Conservation (phyloP, 202 grass and related monocot genomes). For the Panicum virgatum region DNA sequence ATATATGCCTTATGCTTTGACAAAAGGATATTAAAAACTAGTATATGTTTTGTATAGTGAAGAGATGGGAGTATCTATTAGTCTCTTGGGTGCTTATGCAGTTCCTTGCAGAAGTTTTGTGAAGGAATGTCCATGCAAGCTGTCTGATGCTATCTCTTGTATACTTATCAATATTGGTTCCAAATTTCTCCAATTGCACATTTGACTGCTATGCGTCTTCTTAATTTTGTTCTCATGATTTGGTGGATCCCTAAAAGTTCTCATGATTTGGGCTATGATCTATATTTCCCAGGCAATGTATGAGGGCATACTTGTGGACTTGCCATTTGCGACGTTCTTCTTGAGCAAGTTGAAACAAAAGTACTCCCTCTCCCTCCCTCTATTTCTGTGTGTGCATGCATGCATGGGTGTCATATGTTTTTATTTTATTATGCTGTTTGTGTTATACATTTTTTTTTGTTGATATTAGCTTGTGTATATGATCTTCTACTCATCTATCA, state of each 20-base stretch:
- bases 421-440: constrained; percentile 29
- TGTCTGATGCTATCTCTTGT: constrained; percentile 17
- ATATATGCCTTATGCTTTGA: background rate
- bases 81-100: background rate
- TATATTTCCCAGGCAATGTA: constrained; percentile 79
- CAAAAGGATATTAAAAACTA: background rate
- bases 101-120: background rate
- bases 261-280: constrained; percentile 11
- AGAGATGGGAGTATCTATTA: background rate
- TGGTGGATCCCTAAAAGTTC: background rate
- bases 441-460: constrained; percentile 26
- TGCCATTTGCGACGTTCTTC: constrained; percentile 98
- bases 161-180: constrained; percentile 3
- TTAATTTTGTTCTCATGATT: background rate
- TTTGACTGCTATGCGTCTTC: background rate
- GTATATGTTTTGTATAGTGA: background rate
- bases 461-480: constrained; percentile 13
- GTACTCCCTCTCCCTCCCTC: constrained; percentile 33
- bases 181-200: constrained; percentile 1
- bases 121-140: background rate
- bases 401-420: background rate
- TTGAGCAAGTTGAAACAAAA: constrained; percentile 96
- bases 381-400: no score
- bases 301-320: constrained; percentile 94
- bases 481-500: constrained; percentile 44